Conservation (phyloP, 2,329 filamentous ascomycete genomes). For the Colletotrichum ledebouriae region DNA sequence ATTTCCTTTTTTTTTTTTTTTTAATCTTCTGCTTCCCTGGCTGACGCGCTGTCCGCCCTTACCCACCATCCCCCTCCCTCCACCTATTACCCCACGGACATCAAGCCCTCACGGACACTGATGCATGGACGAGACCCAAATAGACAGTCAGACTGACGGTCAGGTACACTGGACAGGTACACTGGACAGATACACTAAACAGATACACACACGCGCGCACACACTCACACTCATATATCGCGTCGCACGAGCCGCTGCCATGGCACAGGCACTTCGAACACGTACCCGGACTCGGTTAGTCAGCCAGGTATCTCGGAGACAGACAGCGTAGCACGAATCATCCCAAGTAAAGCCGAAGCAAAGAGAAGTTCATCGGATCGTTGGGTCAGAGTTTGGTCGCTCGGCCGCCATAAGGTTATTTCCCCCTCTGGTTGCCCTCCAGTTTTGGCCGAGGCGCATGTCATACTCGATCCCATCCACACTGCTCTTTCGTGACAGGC, state of each 20-base stretch:
- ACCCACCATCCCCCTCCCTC: not conserved
- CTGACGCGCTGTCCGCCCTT: not conserved
- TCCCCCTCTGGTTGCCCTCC: too few relatives aligned
- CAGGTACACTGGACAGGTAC: too few relatives aligned
- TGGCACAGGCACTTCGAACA: not conserved
- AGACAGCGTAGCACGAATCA: too few relatives aligned
- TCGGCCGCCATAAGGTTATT: too few relatives aligned
- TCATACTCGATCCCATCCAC: too few relatives aligned
- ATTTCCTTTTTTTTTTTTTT: too few relatives aligned
- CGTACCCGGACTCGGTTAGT: not conserved
- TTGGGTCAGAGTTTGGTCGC: not conserved
- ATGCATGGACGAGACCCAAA: not conserved
- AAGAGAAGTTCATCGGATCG: not conserved
- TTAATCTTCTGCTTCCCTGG: not conserved
- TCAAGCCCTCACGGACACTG: not conserved
- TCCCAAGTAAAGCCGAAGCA: too few relatives aligned
- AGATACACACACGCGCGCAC: too few relatives aligned
- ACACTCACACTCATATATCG: not conserved
- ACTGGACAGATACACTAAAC: not conserved
- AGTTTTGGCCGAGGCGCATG: too few relatives aligned
- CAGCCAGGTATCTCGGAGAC: too few relatives aligned
- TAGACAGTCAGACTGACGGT: too few relatives aligned
- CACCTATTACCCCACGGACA: not conserved
- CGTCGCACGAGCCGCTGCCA: slow-evolving; percentile 14
- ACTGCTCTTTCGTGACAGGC: too few relatives aligned